These are phyloP conservation scores for Penicillium sp. DNA, from an alignment of 2,329 filamentous ascomycete species.

Conservation along the genomic window DNA sequence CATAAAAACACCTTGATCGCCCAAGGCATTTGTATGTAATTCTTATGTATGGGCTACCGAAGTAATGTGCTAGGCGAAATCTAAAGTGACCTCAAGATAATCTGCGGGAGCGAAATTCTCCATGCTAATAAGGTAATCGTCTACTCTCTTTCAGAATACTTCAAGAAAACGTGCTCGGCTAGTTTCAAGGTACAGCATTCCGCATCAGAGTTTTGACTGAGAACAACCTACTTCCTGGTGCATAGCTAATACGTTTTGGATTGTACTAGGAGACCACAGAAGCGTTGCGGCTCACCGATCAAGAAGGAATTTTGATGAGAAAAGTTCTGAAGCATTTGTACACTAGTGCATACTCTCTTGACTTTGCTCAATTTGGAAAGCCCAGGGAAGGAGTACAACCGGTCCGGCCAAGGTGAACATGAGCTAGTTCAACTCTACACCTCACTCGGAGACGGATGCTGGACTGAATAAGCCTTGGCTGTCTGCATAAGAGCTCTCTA, in stretches of 20 bases:
- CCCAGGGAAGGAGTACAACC: not conserved
- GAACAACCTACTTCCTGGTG: too few species aligned
- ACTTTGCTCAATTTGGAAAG: not conserved
- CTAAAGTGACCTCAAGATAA: not conserved
- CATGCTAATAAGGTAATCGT: not conserved
- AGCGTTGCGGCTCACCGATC: not conserved
- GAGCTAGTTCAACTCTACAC: too few species aligned
- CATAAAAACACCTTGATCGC: not conserved
- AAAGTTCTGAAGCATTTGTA: not conserved
- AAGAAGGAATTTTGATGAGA: not conserved
- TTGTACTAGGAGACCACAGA: not conserved
- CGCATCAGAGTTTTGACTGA: too few species aligned
- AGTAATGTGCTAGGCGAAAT: not conserved
- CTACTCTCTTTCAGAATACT: not conserved
- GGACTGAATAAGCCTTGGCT: too few species aligned
- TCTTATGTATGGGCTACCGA: not conserved
- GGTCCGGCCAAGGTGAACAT: too few species aligned
- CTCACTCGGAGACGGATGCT: too few species aligned
- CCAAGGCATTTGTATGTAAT: not conserved
- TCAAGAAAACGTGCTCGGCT: not conserved
- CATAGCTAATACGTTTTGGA: not conserved
- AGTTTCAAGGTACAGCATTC: not conserved
- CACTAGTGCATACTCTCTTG: not conserved
- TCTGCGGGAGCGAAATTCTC: not conserved
- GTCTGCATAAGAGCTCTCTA: too few species aligned